phyloP scores from a whole-genome alignment of 306 rosid genomes.

The Spatholobus suberectus region DNA sequence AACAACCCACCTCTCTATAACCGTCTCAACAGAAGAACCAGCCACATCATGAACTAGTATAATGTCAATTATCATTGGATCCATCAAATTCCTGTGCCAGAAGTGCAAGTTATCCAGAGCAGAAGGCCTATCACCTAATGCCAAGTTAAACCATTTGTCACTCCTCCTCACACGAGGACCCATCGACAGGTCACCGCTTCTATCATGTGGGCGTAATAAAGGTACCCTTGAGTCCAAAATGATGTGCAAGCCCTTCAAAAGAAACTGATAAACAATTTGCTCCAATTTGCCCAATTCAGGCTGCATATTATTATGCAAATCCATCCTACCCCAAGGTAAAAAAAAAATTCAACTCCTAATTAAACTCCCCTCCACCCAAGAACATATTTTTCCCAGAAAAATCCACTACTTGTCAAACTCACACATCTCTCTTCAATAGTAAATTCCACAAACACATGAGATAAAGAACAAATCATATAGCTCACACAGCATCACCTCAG shows the following conservation, averaged over 20 bases:
- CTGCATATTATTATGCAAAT: slow-evolving; percentile 69
- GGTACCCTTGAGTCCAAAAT: slow-evolving; percentile 84
- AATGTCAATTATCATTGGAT: slow-evolving; percentile 81
- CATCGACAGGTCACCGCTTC: slow-evolving; percentile 61
- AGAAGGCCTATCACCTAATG: slow-evolving; percentile 77
- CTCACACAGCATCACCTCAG: slow-evolving; percentile 45
- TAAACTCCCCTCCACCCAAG: slow-evolving; percentile 42
- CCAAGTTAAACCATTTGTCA: slow-evolving; percentile 87
- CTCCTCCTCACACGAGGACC: slow-evolving; percentile 66
- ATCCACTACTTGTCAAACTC: slow-evolving; percentile 18
- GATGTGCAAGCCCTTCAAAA: slow-evolving; percentile 74
- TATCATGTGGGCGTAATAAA: slow-evolving; percentile 58
- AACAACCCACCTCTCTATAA: slow-evolving; percentile 90
- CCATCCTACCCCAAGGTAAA: slow-evolving; percentile 54
- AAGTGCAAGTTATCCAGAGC: slow-evolving; percentile 74
- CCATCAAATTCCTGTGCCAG: slow-evolving; percentile 84
- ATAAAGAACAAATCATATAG: slow-evolving; percentile 14
- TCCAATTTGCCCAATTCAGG: slow-evolving; percentile 80
- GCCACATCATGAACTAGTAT: slow-evolving; percentile 70
- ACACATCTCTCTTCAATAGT: neutral
- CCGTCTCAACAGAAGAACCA: slow-evolving; percentile 69
- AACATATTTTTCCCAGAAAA: slow-evolving; percentile 20
- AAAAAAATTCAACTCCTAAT: slow-evolving; percentile 34
- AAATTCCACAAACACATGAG: slow-evolving; percentile 26
- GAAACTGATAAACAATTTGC: slow-evolving; percentile 77